Evolutionary conservation across 768 basidiomycete genomes (phyloP), one percentile per base, ranked within the genome.

Genomic region (Russula virescens): DNA sequence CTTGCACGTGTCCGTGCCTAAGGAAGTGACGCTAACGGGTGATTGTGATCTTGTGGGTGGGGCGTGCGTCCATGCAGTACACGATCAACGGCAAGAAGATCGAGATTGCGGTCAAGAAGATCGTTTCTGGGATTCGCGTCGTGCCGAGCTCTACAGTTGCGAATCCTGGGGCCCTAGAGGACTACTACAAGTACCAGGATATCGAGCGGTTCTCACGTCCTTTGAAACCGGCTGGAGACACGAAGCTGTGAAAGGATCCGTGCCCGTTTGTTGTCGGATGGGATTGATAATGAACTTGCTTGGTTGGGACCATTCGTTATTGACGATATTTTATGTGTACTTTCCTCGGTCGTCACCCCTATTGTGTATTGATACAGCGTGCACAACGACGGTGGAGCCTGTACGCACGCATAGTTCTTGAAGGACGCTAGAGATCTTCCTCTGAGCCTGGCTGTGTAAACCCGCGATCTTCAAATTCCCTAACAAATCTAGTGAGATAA

Each of bases 61-160:
- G 5, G 6, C 38, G 2, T 38, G 3, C 42, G 8, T 13, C 40
- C 40, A 43, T 38, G 2, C 18, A 43, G 88, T 88, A 88, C 65
- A 89, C 87, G 0, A 83, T 88, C 10, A 89, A 88, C 53, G 83
- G 83, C 11, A 90, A 89, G 77, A 89, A 88, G 70, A 87, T 89
- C 47, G 88, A 89, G 73, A 88, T 89, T 31, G 87, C 85, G 2
- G 84, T 89, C 54, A 89, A 89, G 71, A 86, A 88, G 68, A 86
- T 89, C 60, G 78, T 89, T 46, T 88, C 86, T n/a, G 87, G 87
- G 1, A 75, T 77, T 13, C 77, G 81, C 61, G 65, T 88, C 47
- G 78, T 82, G 66, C 86, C 87, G 4, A 89, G 87, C 64, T 87
- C 87, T 21, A 89, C 87, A 2, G 86, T 89, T 21, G 85, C 86